Evolutionary conservation across 73 alveolate species (phyloP).

Genomic region (Paramecium pentaurelia): DNA sequence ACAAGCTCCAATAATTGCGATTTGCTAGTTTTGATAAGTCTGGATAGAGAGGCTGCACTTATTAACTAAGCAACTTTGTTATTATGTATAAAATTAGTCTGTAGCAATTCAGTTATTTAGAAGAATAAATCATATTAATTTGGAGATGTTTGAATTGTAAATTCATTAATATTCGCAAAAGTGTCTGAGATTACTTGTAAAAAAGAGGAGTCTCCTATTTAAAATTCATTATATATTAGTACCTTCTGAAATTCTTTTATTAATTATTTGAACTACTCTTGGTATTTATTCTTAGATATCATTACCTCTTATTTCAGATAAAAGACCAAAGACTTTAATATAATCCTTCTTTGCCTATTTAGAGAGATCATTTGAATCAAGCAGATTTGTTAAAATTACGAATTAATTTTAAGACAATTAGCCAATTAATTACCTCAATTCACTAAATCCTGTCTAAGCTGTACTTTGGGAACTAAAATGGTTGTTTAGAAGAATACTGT

Average conservation of each 20-base stretch:
- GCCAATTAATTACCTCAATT: neutral
- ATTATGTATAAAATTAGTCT: conserved; percentile 49
- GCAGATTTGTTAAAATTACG: neutral
- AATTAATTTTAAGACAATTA: neutral
- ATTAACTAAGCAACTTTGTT: conserved; percentile 24
- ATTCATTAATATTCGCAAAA: conserved; percentile 46
- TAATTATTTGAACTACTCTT: no score
- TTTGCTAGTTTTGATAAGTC: conserved; percentile 29
- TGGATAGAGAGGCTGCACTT: conserved; percentile 10
- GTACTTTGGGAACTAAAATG: neutral
- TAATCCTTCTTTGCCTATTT: conserved; percentile 44
- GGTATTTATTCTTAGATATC: neutral
- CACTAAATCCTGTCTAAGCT: neutral
- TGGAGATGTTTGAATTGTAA: neutral
- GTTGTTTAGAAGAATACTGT: neutral
- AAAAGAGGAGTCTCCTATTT: conserved; percentile 25
- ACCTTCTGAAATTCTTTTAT: neutral
- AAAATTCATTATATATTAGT: neutral
- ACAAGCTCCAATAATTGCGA: neutral
- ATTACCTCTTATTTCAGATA: conserved; percentile 38
- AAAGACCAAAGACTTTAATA: conserved; percentile 44
- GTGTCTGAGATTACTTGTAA: conserved; percentile 44
- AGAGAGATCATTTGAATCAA: conserved; percentile 4
- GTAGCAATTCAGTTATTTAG: neutral
- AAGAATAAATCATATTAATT: neutral